These are phyloP conservation scores for Ramalina peruviana DNA, from an alignment of 495 filamentous ascomycete genomes.

Conservation along the genomic window DNA sequence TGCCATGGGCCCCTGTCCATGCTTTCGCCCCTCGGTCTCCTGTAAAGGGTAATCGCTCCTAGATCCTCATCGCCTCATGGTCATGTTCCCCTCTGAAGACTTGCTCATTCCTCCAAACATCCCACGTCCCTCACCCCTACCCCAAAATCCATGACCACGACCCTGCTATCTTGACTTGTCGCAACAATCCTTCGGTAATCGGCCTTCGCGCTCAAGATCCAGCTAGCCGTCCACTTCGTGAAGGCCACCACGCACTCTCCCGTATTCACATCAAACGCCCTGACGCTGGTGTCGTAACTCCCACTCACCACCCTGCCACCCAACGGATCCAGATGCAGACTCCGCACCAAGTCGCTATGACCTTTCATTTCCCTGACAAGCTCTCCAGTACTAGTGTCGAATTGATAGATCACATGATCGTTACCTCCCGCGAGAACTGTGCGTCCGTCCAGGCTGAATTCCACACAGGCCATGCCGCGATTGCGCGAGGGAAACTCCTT, in stretches of 20 bases:
- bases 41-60: neutral
- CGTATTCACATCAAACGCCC: constrained; percentile 71
- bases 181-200: constrained; percentile 89
- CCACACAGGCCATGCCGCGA: constrained; percentile 85
- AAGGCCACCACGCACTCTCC: constrained; percentile 62
- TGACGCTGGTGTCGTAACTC: constrained; percentile 88
- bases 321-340: constrained; percentile 70
- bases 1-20: too few relatives aligned
- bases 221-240: constrained; percentile 82
- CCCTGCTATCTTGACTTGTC: constrained; percentile 83
- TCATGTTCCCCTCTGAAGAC: neutral
- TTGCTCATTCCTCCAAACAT: constrained; percentile 29
- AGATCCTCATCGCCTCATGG: neutral
- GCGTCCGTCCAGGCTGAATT: constrained; percentile 82
- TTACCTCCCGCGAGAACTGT: constrained; percentile 88
- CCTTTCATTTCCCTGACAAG: constrained; percentile 62
- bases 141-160: constrained; percentile 72
- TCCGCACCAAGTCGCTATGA: constrained; percentile 71
- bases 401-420: constrained; percentile 84
- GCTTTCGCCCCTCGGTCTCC: too few relatives aligned
- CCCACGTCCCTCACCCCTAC: constrained; percentile 36
- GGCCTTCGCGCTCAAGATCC: constrained; percentile 89
- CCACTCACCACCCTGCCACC: constrained; percentile 78
- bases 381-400: constrained; percentile 80
- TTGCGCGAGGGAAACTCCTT: constrained; percentile 78